Evolutionary conservation across 768 basidiomycete species (phyloP).

Genomic region (Russula foetens): DNA sequence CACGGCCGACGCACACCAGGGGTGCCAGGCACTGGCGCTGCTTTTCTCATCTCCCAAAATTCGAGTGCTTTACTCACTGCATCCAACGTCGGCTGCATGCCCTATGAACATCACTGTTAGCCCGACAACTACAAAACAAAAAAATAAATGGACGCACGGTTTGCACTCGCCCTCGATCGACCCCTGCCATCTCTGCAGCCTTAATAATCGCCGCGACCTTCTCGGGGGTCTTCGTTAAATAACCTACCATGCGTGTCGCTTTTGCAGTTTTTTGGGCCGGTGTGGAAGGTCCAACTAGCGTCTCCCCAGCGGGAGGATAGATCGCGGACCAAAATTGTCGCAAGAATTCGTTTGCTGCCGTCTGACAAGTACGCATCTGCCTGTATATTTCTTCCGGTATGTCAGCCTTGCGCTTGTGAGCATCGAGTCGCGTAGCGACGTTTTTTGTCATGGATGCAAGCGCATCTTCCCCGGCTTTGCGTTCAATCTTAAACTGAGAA

Average conservation of each 20-base stretch:
- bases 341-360: slow-evolving; percentile 91
- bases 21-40: not conserved
- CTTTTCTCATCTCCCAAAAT: slow-evolving; percentile 32
- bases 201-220: slow-evolving; percentile 75
- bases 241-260: slow-evolving; percentile 81
- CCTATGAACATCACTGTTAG: slow-evolving; percentile 34
- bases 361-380: slow-evolving; percentile 85
- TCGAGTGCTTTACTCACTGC: slow-evolving; percentile 67
- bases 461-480: slow-evolving; percentile 59
- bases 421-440: slow-evolving; percentile 63
- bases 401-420: slow-evolving; percentile 59
- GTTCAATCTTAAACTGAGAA: slow-evolving; percentile 59
- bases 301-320: slow-evolving; percentile 62
- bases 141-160: slow-evolving; percentile 39
- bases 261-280: slow-evolving; percentile 68
- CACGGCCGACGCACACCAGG: slow-evolving; percentile 2
- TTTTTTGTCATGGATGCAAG: slow-evolving; percentile 71
- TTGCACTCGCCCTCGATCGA: slow-evolving; percentile 55
- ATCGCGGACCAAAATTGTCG: slow-evolving; percentile 92
- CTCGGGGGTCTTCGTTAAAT: slow-evolving; percentile 69
- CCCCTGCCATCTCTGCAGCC: slow-evolving; percentile 47
- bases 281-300: slow-evolving; percentile 38
- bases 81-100: slow-evolving; percentile 65
- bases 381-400: slow-evolving; percentile 72
- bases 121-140: not conserved